These are phyloP conservation scores for Penicillium polonicum DNA, from an alignment of 2,329 filamentous ascomycete species.

Conservation along the genomic window DNA sequence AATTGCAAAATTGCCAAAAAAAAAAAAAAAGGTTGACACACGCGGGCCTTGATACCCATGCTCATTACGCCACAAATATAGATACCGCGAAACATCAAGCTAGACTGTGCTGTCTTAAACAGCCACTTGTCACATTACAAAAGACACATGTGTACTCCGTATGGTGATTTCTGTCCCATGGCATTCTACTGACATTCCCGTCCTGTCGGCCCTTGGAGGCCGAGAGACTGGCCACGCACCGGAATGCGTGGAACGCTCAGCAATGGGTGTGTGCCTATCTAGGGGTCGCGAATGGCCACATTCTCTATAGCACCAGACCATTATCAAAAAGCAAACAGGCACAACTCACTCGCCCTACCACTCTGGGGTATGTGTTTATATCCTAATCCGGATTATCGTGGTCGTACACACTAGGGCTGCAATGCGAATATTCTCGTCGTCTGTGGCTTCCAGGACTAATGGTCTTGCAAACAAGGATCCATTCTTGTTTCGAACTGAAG, in stretches of 20 bases:
- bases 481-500: conserved; percentile 11
- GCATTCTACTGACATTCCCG: conserved; percentile 17
- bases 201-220: neutral
- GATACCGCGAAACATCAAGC: conserved; percentile 12
- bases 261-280: neutral
- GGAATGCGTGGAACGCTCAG: conserved; percentile 15
- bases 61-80: conserved; percentile 16
- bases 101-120: neutral
- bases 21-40: neutral
- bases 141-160: neutral
- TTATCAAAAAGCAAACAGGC: neutral
- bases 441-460: neutral
- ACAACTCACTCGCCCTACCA: neutral
- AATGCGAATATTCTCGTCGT: conserved; percentile 1
- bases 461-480: conserved; percentile 6
- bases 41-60: neutral
- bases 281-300: conserved; percentile 15
- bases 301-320: conserved; percentile 12
- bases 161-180: neutral
- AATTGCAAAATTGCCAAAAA: no score
- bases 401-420: neutral
- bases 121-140: neutral
- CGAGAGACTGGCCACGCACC: neutral
- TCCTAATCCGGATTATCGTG: neutral
- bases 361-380: conserved; percentile 1